phyloP scores from a whole-genome alignment of 1,284 basidiomycete species.

The Pyrrhoderma lamaoense region DNA sequence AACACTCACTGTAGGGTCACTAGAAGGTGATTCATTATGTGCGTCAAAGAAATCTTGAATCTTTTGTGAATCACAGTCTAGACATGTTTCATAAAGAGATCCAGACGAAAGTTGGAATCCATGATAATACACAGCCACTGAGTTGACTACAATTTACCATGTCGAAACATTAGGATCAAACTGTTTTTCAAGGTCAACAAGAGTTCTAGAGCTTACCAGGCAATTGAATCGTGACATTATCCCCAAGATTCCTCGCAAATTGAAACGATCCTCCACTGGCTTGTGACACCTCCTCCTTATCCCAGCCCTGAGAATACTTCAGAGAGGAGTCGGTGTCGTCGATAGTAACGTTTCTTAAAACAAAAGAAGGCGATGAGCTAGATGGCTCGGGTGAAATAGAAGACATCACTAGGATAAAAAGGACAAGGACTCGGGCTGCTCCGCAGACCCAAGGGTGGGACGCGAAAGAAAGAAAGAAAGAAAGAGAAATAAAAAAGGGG shows the following conservation, averaged over 20 bases:
- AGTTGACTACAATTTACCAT: conserved; percentile 7
- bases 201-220: conserved; percentile 9
- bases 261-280: conserved; percentile 13
- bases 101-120: conserved; percentile 14
- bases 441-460: conserved; percentile 16
- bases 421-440: conserved; percentile 15
- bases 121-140: conserved; percentile 16
- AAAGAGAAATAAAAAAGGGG: not conserved
- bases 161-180: no score
- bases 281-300: conserved; percentile 8
- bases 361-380: conserved; percentile 7
- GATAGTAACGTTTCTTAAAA: conserved; percentile 15
- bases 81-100: conserved; percentile 13
- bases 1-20: conserved; percentile 5
- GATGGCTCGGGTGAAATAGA: conserved; percentile 5
- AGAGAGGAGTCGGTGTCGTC: conserved; percentile 18
- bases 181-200: no score
- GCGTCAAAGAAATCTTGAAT: conserved; percentile 6
- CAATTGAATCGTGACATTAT: conserved; percentile 8
- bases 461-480: conserved; percentile 8
- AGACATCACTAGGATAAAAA: conserved; percentile 12
- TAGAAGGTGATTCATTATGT: not conserved
- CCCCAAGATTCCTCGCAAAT: conserved; percentile 4
- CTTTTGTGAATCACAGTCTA: conserved; percentile 9
- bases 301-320: conserved; percentile 18